Evolutionary conservation across 441 rosid genomes (phyloP), one percentile per base, ranked within the genome.

Genomic region (Geranium incanum): DNA sequence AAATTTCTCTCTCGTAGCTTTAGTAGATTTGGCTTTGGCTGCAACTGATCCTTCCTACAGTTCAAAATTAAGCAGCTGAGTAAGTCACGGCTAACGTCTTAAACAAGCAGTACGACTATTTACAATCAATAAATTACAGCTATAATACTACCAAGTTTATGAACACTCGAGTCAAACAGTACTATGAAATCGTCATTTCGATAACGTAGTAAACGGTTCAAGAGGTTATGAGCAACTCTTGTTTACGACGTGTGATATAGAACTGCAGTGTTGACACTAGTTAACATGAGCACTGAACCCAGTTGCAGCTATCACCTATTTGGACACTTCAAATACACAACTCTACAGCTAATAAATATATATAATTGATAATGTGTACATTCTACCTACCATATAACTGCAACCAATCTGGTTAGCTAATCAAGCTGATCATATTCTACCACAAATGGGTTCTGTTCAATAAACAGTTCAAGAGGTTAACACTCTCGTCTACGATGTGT

Each of bases 1-100:
- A 60, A 83, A 86, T 68, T 36, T 43, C 60, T 74, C 77, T 16
- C 19, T 48, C 52, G 3, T 78, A 50, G 63, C 68, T 52, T 78
- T 71, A 19, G 66, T 63, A 68, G 71, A 37, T 57, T 68, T 68
- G 74, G 69, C 78, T 60, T 59, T 77, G 70, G 16, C 36, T 9
- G 70, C 60, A 0, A 28, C 6, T 41, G 76, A 8, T 23, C 48
- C 67, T 55, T 38, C 39, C 85, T 77, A 74, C 73, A 72, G 28
- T 62, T 39, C 65, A 45, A 62, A 50, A 37, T n/a, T 21, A 55
- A 74, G 41, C 63, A 18, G 11, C 66, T 43, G 59, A 80, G 37
- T 16, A n/a, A 55, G 21, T 55, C 62, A 55, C 16, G 21, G 16
- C 62, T 43, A 43, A 43, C 3, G 52, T 45, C 52, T 45, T 9